Percentiles rank a stretch among this genome's conserved stretches.
These are phyloP conservation scores for Dendrocalamus latiflorus DNA, from an alignment of 202 grass and related monocot species.

Conservation along the genomic window DNA sequence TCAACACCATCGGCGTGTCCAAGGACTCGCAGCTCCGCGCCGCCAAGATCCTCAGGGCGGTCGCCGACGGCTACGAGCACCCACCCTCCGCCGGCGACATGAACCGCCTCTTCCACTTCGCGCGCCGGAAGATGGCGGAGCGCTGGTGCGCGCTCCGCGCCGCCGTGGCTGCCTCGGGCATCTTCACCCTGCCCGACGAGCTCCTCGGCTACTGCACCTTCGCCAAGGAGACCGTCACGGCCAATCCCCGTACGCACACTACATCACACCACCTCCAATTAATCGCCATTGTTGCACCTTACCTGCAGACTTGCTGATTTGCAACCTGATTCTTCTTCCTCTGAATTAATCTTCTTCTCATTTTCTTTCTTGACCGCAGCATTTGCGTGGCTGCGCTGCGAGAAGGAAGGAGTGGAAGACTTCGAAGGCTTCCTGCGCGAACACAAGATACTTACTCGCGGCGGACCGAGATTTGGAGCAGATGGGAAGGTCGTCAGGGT, in stretches of 20 bases:
- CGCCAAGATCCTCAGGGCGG: conserved; percentile 44
- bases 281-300: not conserved
- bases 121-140: conserved; percentile 25
- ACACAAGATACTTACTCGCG: conserved; percentile 52
- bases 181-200: conserved; percentile 54
- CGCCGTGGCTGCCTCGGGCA: conserved; percentile 32
- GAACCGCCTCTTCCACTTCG: conserved; percentile 52
- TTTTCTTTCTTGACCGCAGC: conserved; percentile 22
- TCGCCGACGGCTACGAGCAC: conserved; percentile 50
- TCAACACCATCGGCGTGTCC: conserved; percentile 79
- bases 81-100: not conserved
- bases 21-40: conserved; percentile 91
- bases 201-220: conserved; percentile 42
- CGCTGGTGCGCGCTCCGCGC: conserved; percentile 55
- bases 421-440: conserved; percentile 41
- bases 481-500: conserved; percentile 46
- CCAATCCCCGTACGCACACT: conserved; percentile 43
- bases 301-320: not conserved
- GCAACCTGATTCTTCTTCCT: not conserved
- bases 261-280: not conserved
- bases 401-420: conserved; percentile 39
- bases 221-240: conserved; percentile 13
- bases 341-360: not conserved
- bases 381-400: conserved; percentile 12
- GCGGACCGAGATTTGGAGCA: conserved; percentile 52